Evolutionary conservation across 768 basidiomycete species (phyloP).

Genomic region (Termitomyces sp.): DNA sequence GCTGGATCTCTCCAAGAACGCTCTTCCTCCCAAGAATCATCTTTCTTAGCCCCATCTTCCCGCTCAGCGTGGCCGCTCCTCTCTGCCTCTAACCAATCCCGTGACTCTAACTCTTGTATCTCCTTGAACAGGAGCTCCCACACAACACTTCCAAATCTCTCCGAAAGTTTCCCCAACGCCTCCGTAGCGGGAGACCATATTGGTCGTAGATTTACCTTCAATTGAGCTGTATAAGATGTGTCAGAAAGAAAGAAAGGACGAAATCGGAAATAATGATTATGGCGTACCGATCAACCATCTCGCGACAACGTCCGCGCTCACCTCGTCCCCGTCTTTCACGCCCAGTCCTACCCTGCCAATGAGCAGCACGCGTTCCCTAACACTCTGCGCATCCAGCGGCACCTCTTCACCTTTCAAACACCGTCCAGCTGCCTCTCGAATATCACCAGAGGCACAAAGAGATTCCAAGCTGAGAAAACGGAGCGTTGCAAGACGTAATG

Average conservation of each 20-base stretch:
- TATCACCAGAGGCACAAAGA: constrained; percentile 35
- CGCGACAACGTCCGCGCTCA: constrained; percentile 56
- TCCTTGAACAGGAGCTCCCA: constrained; percentile 61
- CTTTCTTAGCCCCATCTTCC: constrained; percentile 14
- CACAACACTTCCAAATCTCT: constrained; percentile 59
- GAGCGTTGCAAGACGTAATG: constrained; percentile 58
- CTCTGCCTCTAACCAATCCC: constrained; percentile 3
- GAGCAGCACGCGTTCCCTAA: constrained; percentile 76
- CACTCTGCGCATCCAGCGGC: constrained; percentile 70
- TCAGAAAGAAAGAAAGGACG: neutral
- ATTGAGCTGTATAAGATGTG: constrained; percentile 50
- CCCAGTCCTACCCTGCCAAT: constrained; percentile 67
- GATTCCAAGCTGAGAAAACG: constrained; percentile 53
- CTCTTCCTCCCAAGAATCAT: constrained; percentile 59
- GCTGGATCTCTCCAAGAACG: constrained; percentile 75
- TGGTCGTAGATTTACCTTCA: constrained; percentile 91
- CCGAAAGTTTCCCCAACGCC: constrained; percentile 48
- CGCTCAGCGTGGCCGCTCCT: constrained; percentile 3
- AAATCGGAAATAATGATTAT: constrained; percentile 11
- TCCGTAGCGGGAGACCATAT: constrained; percentile 80
- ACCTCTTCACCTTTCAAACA: constrained; percentile 81
- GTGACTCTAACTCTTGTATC: constrained; percentile 18
- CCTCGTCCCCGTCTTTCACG: constrained; percentile 47
- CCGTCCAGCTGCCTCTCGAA: constrained; percentile 50
- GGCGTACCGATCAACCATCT: constrained; percentile 78